A percentile compares a stretch with the other conserved stretches of the same genome.
Evolutionary conservation across 805 yeast genomes (phyloP).

Genomic region (Priceomyces haplophilus): DNA sequence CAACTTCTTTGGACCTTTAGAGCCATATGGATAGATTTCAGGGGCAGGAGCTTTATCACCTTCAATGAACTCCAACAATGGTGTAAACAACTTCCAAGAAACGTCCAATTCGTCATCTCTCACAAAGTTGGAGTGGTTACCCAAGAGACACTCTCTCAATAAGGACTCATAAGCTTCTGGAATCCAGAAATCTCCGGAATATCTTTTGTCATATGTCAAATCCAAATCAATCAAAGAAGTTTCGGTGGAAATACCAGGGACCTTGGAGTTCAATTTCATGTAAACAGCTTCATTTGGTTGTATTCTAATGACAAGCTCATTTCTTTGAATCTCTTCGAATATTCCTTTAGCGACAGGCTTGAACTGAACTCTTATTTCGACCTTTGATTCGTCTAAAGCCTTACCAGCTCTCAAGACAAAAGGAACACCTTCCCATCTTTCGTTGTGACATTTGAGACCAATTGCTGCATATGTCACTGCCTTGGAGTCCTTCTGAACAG

Average conservation of each 20-base stretch:
- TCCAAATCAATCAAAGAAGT: conserved; percentile 88
- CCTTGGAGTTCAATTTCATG: conserved; percentile 87
- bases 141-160: conserved; percentile 83
- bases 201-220: conserved; percentile 77
- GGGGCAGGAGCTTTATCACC: conserved; percentile 66
- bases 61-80: conserved; percentile 78
- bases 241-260: conserved; percentile 84
- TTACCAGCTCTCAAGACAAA: conserved; percentile 95
- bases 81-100: conserved; percentile 92
- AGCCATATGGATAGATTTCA: conserved; percentile 76
- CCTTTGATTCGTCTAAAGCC: conserved; percentile 92
- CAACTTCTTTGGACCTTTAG: conserved; percentile 79
- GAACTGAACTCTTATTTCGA: conserved; percentile 91
- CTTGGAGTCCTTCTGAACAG: conserved; percentile 77
- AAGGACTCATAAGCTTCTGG: conserved; percentile 98
- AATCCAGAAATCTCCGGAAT: conserved; percentile 79
- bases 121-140: conserved; percentile 95
- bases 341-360: conserved; percentile 82
- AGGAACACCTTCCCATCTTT: conserved; percentile 98
- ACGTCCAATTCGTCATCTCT: conserved; percentile 96
- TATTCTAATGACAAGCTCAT: conserved; percentile 89
- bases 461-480: conserved; percentile 92
- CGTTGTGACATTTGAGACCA: conserved; percentile 74
- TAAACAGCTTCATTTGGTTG: conserved; percentile 96
- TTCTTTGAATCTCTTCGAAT: conserved; percentile 76